A percentile compares a stretch with the other conserved stretches of the same genome.
phyloP scores from a whole-genome alignment of 352 stramenopile genomes.

The Pythium angustatum region DNA sequence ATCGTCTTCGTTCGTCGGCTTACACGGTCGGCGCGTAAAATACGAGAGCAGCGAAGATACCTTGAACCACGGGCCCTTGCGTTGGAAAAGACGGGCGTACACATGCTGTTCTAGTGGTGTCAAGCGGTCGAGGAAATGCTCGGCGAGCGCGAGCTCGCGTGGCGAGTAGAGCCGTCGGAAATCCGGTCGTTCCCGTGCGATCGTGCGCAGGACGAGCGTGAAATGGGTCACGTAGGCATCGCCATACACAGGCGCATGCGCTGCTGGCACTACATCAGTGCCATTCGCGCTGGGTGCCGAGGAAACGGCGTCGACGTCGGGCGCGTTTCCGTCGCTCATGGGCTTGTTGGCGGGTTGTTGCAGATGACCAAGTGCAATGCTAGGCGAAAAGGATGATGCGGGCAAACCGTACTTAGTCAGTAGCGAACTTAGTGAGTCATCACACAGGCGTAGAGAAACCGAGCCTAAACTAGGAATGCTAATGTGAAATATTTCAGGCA shows the following conservation, averaged over 20 bases:
- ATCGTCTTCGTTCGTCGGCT: neutral
- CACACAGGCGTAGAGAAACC: neutral
- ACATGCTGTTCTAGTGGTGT: conserved; percentile 58
- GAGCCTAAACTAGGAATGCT: neutral
- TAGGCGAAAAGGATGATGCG: neutral
- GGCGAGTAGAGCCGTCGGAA: conserved; percentile 49
- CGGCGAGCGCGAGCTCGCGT: conserved; percentile 43
- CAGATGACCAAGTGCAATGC: neutral
- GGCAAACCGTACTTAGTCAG: conserved; percentile 6
- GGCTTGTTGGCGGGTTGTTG: neutral
- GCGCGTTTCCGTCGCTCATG: conserved; percentile 3
- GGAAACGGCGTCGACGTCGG: neutral
- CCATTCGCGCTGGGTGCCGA: neutral
- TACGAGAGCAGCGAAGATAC: conserved; percentile 62
- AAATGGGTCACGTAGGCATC: conserved; percentile 76
- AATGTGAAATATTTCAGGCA: neutral
- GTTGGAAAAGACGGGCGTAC: conserved; percentile 77
- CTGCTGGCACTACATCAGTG: neutral
- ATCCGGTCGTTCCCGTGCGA: conserved; percentile 48
- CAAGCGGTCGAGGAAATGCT: conserved; percentile 49
- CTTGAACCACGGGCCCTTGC: conserved; percentile 77
- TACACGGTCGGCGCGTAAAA: conserved; percentile 29
- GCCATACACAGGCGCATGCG: conserved; percentile 29
- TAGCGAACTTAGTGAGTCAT: conserved; percentile 17
- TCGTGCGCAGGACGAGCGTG: conserved; percentile 47